Evolutionary conservation across 1,284 basidiomycete genomes (phyloP).

Genomic region (Thecaphora frezii): DNA sequence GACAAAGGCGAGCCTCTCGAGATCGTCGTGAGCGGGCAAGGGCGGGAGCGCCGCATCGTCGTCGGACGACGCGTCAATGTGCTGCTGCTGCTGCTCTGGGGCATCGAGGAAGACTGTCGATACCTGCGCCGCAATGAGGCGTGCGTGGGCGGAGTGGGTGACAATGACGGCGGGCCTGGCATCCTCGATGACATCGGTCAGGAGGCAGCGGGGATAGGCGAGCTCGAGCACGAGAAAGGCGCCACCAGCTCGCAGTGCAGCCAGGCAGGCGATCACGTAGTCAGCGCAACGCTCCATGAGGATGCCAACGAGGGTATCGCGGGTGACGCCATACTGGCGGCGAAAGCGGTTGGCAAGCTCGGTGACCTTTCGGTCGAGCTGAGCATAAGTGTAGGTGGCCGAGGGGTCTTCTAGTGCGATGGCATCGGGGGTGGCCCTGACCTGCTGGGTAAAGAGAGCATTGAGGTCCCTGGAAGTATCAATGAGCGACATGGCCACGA

Average conservation of each 20-base stretch:
- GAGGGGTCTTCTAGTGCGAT: slow-evolving; percentile 32
- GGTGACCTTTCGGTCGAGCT: slow-evolving; percentile 46
- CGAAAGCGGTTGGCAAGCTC: slow-evolving; percentile 40
- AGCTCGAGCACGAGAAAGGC: slow-evolving; percentile 58
- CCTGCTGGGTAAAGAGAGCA: slow-evolving; percentile 41
- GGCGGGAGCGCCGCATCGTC: slow-evolving; percentile 10
- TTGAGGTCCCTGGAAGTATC: slow-evolving; percentile 35
- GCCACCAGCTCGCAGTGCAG: slow-evolving; percentile 55
- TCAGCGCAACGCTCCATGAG: slow-evolving; percentile 52
- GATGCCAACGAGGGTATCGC: slow-evolving; percentile 52
- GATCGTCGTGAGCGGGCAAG: slow-evolving; percentile 37
- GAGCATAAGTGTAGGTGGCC: slow-evolving; percentile 44
- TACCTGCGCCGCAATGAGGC: slow-evolving; percentile 26
- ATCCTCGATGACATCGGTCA: slow-evolving; percentile 54
- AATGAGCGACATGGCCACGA: slow-evolving; percentile 21
- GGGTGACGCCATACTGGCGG: slow-evolving; percentile 32
- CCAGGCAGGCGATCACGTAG: slow-evolving; percentile 56
- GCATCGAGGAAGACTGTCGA: slow-evolving; percentile 27
- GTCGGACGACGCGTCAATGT: slow-evolving; percentile 1
- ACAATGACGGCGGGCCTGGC: slow-evolving; percentile 53
- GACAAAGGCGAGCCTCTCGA: slow-evolving; percentile 55
- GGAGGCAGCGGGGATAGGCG: slow-evolving; percentile 52
- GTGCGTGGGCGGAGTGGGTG: slow-evolving; percentile 47
- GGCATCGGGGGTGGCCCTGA: slow-evolving; percentile 31
- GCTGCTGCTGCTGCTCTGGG: slow-evolving; percentile 4